These are phyloP conservation scores for Boletus sp. DNA, from an alignment of 1,284 basidiomycete species.

Conservation along the genomic window DNA sequence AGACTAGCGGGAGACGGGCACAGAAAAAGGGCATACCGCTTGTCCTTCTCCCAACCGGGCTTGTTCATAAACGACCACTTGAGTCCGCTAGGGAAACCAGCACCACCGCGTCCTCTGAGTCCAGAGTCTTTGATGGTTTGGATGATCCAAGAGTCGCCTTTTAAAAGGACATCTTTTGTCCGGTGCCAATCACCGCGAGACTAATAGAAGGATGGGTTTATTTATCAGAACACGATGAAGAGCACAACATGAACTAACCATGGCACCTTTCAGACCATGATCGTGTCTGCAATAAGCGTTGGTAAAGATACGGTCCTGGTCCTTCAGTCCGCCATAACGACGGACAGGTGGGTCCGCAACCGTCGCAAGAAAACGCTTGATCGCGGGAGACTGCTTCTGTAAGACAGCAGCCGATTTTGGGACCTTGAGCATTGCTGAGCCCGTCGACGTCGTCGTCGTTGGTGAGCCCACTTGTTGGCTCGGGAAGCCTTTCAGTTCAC, in stretches of 20 bases:
- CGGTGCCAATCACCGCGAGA: constrained; percentile 96
- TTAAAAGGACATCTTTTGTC: constrained; percentile 93
- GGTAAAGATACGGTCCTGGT: constrained; percentile 92
- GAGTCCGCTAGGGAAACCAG: constrained; percentile 94
- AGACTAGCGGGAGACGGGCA: neutral
- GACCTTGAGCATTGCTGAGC: constrained; percentile 24
- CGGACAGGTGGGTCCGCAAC: constrained; percentile 79
- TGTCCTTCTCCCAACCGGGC: constrained; percentile 95
- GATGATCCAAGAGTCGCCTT: constrained; percentile 98
- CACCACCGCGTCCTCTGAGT: constrained; percentile 92
- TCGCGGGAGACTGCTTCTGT: constrained; percentile 21
- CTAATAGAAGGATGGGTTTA: constrained; percentile 38
- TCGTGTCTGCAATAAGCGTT: constrained; percentile 85
- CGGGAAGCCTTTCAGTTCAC: neutral
- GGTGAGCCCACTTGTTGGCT: constrained; percentile 1
- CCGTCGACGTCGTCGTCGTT: constrained; percentile 12
- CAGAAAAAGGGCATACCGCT: constrained; percentile 47
- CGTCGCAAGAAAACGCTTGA: constrained; percentile 63
- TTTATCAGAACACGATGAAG: neutral
- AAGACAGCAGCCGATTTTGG: constrained; percentile 28
- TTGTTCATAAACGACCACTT: constrained; percentile 99
- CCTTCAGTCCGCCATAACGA: constrained; percentile 85
- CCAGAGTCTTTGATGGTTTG: constrained; percentile 95
- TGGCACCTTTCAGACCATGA: constrained; percentile 85
- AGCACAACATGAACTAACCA: constrained; percentile 43